Percentiles rank a stretch among this genome's conserved stretches.
These are phyloP conservation scores for Akanthomyces muscarius DNA, from an alignment of 2,329 filamentous ascomycete species.

Conservation along the genomic window DNA sequence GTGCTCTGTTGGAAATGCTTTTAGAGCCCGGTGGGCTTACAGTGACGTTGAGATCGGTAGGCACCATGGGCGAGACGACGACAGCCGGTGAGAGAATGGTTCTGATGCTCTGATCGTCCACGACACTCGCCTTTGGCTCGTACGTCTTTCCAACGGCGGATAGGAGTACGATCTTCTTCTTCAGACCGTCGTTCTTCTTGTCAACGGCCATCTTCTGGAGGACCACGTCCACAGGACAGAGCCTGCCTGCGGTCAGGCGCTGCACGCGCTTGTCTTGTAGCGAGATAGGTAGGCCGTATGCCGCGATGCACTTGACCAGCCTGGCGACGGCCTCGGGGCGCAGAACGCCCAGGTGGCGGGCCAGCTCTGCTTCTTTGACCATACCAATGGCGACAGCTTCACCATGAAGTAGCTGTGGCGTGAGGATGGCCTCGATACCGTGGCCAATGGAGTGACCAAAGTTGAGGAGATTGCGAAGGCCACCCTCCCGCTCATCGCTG, in stretches of 20 bases:
- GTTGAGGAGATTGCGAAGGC: constrained; percentile 89
- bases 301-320: constrained; percentile 88
- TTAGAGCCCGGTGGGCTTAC: constrained; percentile 94
- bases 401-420: constrained; percentile 91
- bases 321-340: constrained; percentile 84
- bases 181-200: constrained; percentile 94
- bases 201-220: constrained; percentile 95
- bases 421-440: constrained; percentile 91
- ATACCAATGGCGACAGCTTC: constrained; percentile 97
- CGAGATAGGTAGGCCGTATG: constrained; percentile 84
- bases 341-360: constrained; percentile 81
- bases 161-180: constrained; percentile 93
- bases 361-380: constrained; percentile 95
- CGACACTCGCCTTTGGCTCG: constrained; percentile 82
- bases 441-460: constrained; percentile 98
- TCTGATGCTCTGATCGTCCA: constrained; percentile 80
- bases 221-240: constrained; percentile 79
- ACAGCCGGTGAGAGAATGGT: constrained; percentile 78
- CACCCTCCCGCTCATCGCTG: constrained; percentile 88
- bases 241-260: constrained; percentile 78
- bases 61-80: constrained; percentile 68
- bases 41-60: constrained; percentile 60
- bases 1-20: constrained; percentile 92
- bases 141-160: constrained; percentile 84
- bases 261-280: constrained; percentile 78